Evolutionary conservation across 371 early-diverging fungal species (phyloP), one percentile per base, ranked within the genome.

Genomic region (Mortierella sp.): DNA sequence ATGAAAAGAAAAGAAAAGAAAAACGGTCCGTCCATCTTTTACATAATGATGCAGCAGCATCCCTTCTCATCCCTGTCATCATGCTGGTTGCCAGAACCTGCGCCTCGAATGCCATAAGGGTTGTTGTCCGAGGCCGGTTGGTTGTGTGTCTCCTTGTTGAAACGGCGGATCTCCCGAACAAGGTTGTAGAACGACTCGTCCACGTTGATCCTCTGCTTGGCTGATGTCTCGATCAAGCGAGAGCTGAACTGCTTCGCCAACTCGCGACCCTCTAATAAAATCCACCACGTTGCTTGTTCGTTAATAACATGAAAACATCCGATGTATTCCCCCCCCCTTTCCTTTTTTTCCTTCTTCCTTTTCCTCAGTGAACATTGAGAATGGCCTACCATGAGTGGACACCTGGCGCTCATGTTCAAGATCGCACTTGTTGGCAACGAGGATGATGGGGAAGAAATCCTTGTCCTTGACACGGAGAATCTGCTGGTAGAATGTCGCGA

Each of bases 361-460:
- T n/a, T n/a, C n/a, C n/a, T n/a, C n/a, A n/a, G n/a, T n/a, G n/a
- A n/a, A n/a, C n/a, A n/a, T 23, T 9, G 21, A 27, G n/a, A 28
- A n/a, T 12, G 16, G 53, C 46, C 23, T 71, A 86, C 86, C 84
- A 71, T 88, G 85, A 14, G 67, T 80, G 18, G 88, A 82, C 12
- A 99, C 94, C 30, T 89, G 87, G 55, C 97, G 83, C 54, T 97
- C 92, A 24, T 78, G 68, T 45, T 89, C 90, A 56, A 96, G 80
- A 85, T 98, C 98, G 63, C 90, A 93, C 84, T 98, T 98, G 88
- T 98, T 98, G 30, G 93, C 99, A 10, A 97, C 90, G 21, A 98
- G 80, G 51, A 95, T 90, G 56, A 96, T 91, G 16, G 96, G 96
- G 79, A 93, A 93, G 31, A 80, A 84, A 41, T 93, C 93, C 41